These are phyloP conservation scores for Alternaria gaisen DNA, from an alignment of 2,329 filamentous ascomycete species.

Conservation along the genomic window DNA sequence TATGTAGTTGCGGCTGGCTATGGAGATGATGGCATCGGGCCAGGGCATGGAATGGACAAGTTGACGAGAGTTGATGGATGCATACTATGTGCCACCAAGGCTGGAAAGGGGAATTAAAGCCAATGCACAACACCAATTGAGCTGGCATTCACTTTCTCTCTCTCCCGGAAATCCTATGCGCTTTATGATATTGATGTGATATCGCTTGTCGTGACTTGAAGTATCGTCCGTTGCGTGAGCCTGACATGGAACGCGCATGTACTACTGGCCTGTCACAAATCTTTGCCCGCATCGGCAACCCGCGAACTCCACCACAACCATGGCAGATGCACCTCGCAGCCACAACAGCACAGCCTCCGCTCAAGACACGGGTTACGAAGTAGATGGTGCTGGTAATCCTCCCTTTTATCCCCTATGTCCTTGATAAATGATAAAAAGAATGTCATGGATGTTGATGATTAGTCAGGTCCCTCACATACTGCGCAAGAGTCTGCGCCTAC, in stretches of 20 bases:
- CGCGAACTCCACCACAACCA: constrained; percentile 38
- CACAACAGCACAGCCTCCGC: constrained; percentile 33
- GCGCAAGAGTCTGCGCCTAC: constrained; percentile 25
- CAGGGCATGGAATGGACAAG: not conserved
- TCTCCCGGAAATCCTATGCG: not conserved
- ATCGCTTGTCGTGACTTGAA: constrained; percentile 7
- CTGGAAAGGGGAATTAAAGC: constrained; percentile 31
- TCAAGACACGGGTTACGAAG: constrained; percentile 11
- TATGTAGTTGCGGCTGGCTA: not conserved
- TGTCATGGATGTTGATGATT: constrained; percentile 27
- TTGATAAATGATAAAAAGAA: not conserved
- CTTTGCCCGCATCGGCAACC: constrained; percentile 43
- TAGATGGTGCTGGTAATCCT: constrained; percentile 29
- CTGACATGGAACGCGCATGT: constrained; percentile 10
- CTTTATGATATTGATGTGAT: not conserved
- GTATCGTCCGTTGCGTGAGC: constrained; percentile 1
- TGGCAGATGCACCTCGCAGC: constrained; percentile 41
- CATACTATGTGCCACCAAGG: constrained; percentile 51
- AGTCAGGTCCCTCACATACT: constrained; percentile 26
- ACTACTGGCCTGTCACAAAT: constrained; percentile 33
- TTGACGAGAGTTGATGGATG: constrained; percentile 19
- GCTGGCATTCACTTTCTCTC: constrained; percentile 9
- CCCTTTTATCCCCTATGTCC: no score
- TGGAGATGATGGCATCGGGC: not conserved
- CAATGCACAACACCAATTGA: constrained; percentile 36